Evolutionary conservation across 371 early-diverging fungal species (phyloP), one percentile per base, ranked within the genome.

Genomic region (Chytridiales sp.): DNA sequence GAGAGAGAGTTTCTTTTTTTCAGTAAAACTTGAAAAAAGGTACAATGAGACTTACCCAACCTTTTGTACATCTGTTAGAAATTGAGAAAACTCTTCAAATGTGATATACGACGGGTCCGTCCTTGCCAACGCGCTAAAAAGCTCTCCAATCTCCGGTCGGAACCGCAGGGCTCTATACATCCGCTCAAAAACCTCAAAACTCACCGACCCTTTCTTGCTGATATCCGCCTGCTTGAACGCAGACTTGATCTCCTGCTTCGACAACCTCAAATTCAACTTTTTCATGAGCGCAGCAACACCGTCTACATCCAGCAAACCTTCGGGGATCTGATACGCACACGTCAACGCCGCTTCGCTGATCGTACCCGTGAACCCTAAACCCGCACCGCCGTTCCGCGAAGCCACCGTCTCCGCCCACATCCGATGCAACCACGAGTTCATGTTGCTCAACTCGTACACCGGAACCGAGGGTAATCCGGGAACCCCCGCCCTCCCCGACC

Each of bases 221-320:
- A 79, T 66, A 34, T 69, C 68, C 19, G 76, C 71, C 22, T 49
- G 60, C 75, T 79, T 76, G 56, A 76, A 73, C 0, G 71, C 64
- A 48, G 67, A 67, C 56, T 79, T 79, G 48, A 79, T 52, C 56
- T 79, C 77, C n/a, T 56, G 35, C 38, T 69, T 71, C 3, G 75
- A 73, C 6, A 79, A 56, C 8, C 66, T 38, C n/a, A 79, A 55
- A 44, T 79, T 79, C 26, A 79, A 64, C 49, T 65, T 54, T 44
- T 62, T 64, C 66, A 76, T 61, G 22, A 79, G 50, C 4, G 39
- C 48, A 2, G 77, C 73, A 4, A 79, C 69, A 36, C 73, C 66
- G 35, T 79, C 79, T 9, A 54, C 27, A 41, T 54, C 41, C 54
- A 54, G 21, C 4, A n/a, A 3, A 15, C 36, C 54, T n/a, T n/a